phyloP scores from a whole-genome alignment of 202 grass and related monocot genomes.

The Alloteropsis angusta region DNA sequence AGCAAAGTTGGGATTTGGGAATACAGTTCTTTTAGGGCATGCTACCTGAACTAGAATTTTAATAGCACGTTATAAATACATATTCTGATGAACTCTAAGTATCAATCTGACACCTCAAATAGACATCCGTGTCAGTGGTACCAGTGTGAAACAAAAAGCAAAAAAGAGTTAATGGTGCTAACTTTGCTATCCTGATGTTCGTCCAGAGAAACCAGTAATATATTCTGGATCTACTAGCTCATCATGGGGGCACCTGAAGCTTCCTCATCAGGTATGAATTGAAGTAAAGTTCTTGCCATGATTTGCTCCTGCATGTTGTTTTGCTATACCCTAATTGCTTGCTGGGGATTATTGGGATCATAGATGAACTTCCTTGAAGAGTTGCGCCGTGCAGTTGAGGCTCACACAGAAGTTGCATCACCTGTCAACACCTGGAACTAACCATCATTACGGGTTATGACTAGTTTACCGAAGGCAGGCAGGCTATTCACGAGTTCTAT shows the following conservation, averaged over 20 bases:
- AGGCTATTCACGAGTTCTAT: not conserved
- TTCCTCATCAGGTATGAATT: slow-evolving; percentile 45
- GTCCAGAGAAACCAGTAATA: slow-evolving; percentile 45
- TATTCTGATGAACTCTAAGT: not conserved
- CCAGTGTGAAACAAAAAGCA: slow-evolving; percentile 9
- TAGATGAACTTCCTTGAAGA: slow-evolving; percentile 57
- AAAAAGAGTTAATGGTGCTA: slow-evolving; percentile 3
- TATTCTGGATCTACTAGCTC: slow-evolving; percentile 38
- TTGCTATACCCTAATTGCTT: slow-evolving; percentile 15
- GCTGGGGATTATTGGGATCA: not conserved
- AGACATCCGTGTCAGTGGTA: not conserved
- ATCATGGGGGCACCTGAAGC: slow-evolving; percentile 41
- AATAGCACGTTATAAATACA: not conserved
- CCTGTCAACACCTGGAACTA: slow-evolving; percentile 11
- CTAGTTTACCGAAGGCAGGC: not conserved
- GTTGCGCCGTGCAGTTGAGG: slow-evolving; percentile 26
- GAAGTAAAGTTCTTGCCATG: not conserved
- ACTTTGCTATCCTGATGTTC: slow-evolving; percentile 8
- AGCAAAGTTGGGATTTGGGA: not conserved
- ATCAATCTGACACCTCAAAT: not conserved
- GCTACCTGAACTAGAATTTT: not conserved
- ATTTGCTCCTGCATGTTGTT: not conserved
- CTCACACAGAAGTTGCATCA: slow-evolving; percentile 3
- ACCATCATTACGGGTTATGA: not conserved
- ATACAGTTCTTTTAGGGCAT: not conserved